Base-by-base conservation (phyloP, 148 eudicot species). In the Vaccinium corymbosum region DNA sequence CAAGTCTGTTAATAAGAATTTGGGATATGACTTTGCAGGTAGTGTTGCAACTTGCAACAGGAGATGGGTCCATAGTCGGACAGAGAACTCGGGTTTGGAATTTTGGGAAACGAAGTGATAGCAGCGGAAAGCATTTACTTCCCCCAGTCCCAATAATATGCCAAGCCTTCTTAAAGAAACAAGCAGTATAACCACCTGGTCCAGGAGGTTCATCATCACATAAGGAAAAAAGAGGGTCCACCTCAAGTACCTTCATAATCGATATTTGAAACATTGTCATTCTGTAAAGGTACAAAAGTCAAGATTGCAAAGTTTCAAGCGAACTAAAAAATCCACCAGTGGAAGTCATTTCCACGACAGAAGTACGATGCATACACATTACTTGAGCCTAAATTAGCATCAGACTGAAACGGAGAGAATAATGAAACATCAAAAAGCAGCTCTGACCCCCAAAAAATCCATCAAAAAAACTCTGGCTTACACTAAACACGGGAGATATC, bases 351-450 rank as follows among this genome's bases (percentile, higher is more conserved):
- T 38, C 72, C 19, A 61, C 72, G 12, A 61, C 35, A 80, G 3
- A 22, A 57, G 11, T n/a, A 32, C 7, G 16, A 20, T 52, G 80
- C 11, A n/a, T 72, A 57, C 20, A 10, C 25, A 79, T 32, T 14
- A 42, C 29, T 29, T 59, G 52, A 38, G 25, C 27, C 82, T 80
- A 80, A 38, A 50, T 80, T 80, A 61, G n/a, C 42, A 20, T n/a
- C 49, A 32, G 46, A 56, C 27, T n/a, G 35, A 79, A 32, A 79
- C 17, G 4, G 16, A 56, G 42, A 76, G 27, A 50, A 1, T 5
- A n/a, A 76, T 76, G 79, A 22, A 76, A 49, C 80, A 51, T 78
- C 20, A 78, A 14, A 52, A 51, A 53, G 62, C 62, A 78, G 80
- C 48, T 52, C 35, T 78, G 80, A 76, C 56, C 50, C 8, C 38